A percentile compares a stretch with the other conserved stretches of the same genome.
Evolutionary conservation across 768 basidiomycete species (phyloP).

Genomic region (Symmetrospora coprosmae): DNA sequence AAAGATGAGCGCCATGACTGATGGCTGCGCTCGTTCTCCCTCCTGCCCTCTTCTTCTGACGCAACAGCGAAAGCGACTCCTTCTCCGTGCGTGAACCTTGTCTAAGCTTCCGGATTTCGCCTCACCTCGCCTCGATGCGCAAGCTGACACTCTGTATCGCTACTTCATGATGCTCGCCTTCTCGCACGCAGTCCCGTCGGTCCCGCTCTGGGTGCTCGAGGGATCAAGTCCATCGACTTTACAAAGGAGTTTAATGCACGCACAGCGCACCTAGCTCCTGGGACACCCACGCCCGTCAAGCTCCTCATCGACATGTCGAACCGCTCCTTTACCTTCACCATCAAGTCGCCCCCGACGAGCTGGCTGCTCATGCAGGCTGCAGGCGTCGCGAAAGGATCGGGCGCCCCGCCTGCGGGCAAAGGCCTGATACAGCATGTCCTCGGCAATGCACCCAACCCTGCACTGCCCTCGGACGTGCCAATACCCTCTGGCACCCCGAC

Average conservation of each 20-base stretch:
- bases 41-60: no score
- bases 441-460: slow-evolving; percentile 5
- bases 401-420: slow-evolving; percentile 50
- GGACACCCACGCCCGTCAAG: slow-evolving; percentile 75
- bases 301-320: slow-evolving; percentile 79
- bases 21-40: no score
- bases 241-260: slow-evolving; percentile 99
- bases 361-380: slow-evolving; percentile 84
- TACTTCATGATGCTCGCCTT: no score
- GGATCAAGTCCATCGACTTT: slow-evolving; percentile 99
- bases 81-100: no score
- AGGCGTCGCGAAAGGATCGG: slow-evolving; percentile 78
- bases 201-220: slow-evolving; percentile 48
- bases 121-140: no score
- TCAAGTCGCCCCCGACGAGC: slow-evolving; percentile 71
- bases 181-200: no score
- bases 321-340: slow-evolving; percentile 82
- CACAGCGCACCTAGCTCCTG: slow-evolving; percentile 70
- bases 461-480: slow-evolving; percentile 33
- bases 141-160: no score
- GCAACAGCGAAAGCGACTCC: slow-evolving; percentile 15
- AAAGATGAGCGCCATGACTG: no score
- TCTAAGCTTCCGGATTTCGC: no score
- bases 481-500: not conserved
- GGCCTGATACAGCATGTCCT: not conserved